A percentile compares a stretch with the other conserved stretches of the same genome.
phyloP scores from a whole-genome alignment of 148 eudicot genomes.

The Hydrangea macrophylla region DNA sequence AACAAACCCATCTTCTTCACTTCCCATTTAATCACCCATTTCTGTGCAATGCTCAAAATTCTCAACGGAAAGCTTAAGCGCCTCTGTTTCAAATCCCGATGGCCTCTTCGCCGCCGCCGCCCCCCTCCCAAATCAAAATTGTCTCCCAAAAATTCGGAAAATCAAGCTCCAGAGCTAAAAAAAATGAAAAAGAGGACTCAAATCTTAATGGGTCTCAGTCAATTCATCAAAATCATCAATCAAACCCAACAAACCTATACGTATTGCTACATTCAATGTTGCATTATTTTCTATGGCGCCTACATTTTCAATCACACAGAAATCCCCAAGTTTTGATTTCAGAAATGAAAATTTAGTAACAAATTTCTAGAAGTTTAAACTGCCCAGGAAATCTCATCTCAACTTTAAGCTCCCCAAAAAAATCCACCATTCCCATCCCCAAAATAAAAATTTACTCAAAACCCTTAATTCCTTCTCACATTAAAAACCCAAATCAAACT shows the following conservation, averaged over 20 bases:
- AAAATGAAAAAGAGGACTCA: constrained; percentile 8
- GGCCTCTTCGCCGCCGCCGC: constrained; percentile 42
- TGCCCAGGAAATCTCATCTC: too few relatives aligned
- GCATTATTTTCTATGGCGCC: constrained; percentile 96
- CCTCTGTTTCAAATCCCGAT: constrained; percentile 51
- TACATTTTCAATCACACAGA: constrained; percentile 32
- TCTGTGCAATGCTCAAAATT: constrained; percentile 44
- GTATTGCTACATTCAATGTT: constrained; percentile 89
- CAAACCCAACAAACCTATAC: constrained; percentile 20
- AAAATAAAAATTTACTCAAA: too few relatives aligned
- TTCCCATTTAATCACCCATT: too few relatives aligned
- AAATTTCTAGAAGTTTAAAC: too few relatives aligned
- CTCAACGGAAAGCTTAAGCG: constrained; percentile 59
- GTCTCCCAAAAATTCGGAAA: constrained; percentile 39
- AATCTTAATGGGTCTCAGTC: constrained; percentile 30
- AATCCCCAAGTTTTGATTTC: constrained; percentile 5
- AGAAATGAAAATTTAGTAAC: constrained; percentile 9
- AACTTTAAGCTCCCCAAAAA: too few relatives aligned
- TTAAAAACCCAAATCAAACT: too few relatives aligned
- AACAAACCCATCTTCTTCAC: too few relatives aligned
- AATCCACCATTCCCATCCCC: too few relatives aligned
- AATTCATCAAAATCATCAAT: constrained; percentile 51
- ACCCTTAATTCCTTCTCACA: too few relatives aligned
- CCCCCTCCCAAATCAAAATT: constrained; percentile 54
- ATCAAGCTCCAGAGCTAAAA: constrained; percentile 26